Base-by-base conservation (phyloP, 768 basidiomycete genomes). In the Rubroboletus satanas region DNA sequence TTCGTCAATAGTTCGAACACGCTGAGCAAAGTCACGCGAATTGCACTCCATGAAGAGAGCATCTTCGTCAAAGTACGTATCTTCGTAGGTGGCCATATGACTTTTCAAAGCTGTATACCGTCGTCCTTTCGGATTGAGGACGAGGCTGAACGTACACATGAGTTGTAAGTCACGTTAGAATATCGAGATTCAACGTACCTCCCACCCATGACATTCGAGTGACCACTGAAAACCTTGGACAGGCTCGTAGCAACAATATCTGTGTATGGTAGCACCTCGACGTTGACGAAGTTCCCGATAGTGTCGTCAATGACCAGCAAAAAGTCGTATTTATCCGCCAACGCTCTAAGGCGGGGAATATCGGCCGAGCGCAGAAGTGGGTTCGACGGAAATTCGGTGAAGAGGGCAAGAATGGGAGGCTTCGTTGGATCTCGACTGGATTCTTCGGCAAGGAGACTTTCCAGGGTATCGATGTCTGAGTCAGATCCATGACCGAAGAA, bases 41-140 rank as follows among this genome's bases (percentile, higher is more conserved):
- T 99, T 99, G 61, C 95, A 89, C 68, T 99, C 96, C 89, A 99
- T 90, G 77, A 85, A 96, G 52, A 98, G 83, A 39, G 91, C 93
- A 65, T 99, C 96, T 68, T 94, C 90, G 64, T 83, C 79, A 61
- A 88, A 98, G 74, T 92, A 98, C 23, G 75, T 74, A 66, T 99
- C 95, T 68, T 96, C 91, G 70, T 85, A 98, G 7, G 69, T 74
- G 8, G 72, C 64, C 63, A 93, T 75, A 45, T 83, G 73, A 0
- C 73, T 64, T 63, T 89, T 92, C 45, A 99, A 80, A 1, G 73
- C 56, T 0, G 72, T 48, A 67, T 96, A 95, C 64, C 89, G 80
- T 4, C 79, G 81, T 7, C 85, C 78, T 63, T 79, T 74, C 0
- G 95, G 93, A 67, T 98, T 97, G 36, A 98, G 75, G 17, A 94